Conservation (phyloP, 768 basidiomycete genomes). For the Phanerochaete sordida region DNA sequence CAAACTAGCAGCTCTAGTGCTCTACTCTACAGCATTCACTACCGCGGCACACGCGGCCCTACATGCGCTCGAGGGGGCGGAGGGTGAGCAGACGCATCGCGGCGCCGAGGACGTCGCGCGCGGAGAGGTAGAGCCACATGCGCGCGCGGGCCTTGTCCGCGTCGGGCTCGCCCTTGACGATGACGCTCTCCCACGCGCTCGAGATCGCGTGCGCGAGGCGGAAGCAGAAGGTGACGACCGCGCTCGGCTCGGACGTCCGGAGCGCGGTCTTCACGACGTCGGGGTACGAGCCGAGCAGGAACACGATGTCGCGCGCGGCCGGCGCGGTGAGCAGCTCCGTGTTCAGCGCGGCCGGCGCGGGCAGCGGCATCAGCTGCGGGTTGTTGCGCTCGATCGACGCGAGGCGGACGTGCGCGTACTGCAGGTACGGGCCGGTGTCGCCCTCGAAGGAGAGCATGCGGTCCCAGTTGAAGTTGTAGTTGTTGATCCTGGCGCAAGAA, state of each 20-base stretch:
- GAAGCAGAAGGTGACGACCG: constrained; percentile 89
- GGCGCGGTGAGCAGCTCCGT: constrained; percentile 64
- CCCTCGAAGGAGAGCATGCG: constrained; percentile 96
- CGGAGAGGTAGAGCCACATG: constrained; percentile 85
- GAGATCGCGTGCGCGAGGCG: constrained; percentile 84
- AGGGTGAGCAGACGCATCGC: constrained; percentile 88
- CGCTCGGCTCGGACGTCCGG: constrained; percentile 83
- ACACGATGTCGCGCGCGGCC: constrained; percentile 80
- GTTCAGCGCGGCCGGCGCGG: constrained; percentile 63
- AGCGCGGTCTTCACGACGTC: constrained; percentile 86
- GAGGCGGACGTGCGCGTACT: constrained; percentile 94
- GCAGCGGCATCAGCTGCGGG: constrained; percentile 78
- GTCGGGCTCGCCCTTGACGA: constrained; percentile 82
- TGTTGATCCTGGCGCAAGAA: constrained; percentile 67
- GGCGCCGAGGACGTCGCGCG: constrained; percentile 84
- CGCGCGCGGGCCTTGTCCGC: constrained; percentile 74
- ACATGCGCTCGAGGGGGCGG: constrained; percentile 93
- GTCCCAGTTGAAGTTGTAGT: constrained; percentile 94
- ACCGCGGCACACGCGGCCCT: constrained; percentile 8
- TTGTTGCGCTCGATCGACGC: constrained; percentile 91
- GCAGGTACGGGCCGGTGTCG: constrained; percentile 93
- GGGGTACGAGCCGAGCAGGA: constrained; percentile 88
- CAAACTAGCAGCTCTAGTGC: neutral
- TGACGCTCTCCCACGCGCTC: constrained; percentile 87
- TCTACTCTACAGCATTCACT: neutral